Conservation (phyloP, 495 filamentous ascomycete species). For the Copromyces sp. region DNA sequence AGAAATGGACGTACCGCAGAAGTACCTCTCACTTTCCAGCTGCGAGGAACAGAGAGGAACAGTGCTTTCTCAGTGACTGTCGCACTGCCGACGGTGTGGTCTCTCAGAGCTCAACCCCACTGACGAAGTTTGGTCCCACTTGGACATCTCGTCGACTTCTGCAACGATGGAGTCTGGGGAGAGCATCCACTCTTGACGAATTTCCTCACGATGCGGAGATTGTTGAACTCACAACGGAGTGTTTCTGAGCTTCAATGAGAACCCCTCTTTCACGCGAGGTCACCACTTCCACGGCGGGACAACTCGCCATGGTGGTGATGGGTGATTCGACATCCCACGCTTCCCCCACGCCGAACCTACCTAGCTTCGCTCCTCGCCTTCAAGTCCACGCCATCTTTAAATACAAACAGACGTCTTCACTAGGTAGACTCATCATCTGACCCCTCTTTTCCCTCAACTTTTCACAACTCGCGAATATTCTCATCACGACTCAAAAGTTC, state of each 20-base stretch:
- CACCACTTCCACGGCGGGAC: neutral
- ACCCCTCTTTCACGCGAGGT: neutral
- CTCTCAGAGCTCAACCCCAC: neutral
- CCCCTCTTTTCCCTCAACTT: neutral
- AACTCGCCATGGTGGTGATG: neutral
- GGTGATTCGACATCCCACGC: slow-evolving; percentile 27
- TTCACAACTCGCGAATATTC: neutral
- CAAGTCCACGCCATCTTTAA: slow-evolving; percentile 15
- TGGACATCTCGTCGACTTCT: neutral
- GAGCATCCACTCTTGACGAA: neutral
- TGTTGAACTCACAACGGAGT: neutral
- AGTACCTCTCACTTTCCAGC: neutral
- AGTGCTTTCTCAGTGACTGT: neutral
- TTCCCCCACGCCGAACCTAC: slow-evolving; percentile 21
- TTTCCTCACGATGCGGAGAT: neutral
- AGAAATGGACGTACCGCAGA: neutral
- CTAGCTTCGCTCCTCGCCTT: slow-evolving; percentile 5
- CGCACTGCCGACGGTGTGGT: neutral
- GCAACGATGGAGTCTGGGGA: neutral
- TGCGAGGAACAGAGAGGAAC: neutral
- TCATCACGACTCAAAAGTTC: neutral
- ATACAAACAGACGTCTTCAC: slow-evolving; percentile 9
- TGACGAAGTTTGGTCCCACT: neutral
- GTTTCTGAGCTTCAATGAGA: neutral
- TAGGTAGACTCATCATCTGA: neutral